Percentiles rank a stretch among this genome's conserved stretches.
These are phyloP conservation scores for Vaccinium macrocarpon DNA, from an alignment of 148 eudicot species.

Conservation along the genomic window DNA sequence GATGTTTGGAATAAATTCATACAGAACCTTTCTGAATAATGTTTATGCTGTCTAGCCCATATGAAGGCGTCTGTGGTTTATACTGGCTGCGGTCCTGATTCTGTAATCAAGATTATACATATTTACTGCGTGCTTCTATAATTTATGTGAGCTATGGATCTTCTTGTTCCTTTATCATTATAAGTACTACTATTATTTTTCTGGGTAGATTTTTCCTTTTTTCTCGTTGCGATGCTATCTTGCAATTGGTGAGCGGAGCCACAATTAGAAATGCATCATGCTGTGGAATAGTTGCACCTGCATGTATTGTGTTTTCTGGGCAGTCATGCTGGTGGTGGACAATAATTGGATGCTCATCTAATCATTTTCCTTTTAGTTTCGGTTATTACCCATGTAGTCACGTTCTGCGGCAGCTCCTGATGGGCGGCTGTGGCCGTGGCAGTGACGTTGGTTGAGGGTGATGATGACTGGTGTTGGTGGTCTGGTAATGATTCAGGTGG, in stretches of 20 bases:
- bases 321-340: background rate
- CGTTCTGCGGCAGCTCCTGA: too few species aligned
- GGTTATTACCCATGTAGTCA: background rate
- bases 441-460: too few species aligned
- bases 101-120: background rate
- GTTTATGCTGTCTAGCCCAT: background rate
- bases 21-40: slow-evolving; percentile 10
- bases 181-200: background rate
- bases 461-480: background rate
- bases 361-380: background rate
- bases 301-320: too few species aligned
- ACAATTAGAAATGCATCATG: background rate
- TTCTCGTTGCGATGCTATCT: background rate
- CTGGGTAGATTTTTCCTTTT: background rate
- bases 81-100: background rate
- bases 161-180: background rate
- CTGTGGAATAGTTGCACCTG: too few species aligned
- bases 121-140: background rate
- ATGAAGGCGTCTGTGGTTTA: background rate
- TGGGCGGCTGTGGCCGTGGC: too few species aligned
- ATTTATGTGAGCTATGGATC: background rate
- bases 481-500: background rate
- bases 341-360: background rate
- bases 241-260: background rate
- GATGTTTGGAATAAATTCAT: background rate